Conservation (phyloP, 805 yeast genomes). For the Scheffersomyces lignosus region DNA sequence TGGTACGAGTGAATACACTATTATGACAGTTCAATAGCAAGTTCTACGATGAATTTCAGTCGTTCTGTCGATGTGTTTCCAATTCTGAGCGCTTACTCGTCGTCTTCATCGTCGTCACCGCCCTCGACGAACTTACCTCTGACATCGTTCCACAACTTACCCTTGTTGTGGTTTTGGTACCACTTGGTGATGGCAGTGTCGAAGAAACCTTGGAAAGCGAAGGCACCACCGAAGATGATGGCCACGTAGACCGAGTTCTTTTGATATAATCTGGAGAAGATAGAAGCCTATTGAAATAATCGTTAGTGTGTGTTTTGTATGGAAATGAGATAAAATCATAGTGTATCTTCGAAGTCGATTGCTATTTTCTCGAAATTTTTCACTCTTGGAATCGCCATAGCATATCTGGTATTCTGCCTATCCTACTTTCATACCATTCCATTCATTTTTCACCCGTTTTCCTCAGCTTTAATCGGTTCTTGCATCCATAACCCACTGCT, state of each 20-base stretch:
- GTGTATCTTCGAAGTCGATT: too few relatives aligned
- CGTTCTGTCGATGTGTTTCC: too few relatives aligned
- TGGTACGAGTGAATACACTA: too few relatives aligned
- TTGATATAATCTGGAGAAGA: constrained; percentile 43
- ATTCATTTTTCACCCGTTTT: too few relatives aligned
- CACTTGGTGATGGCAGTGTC: constrained; percentile 66
- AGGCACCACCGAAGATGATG: constrained; percentile 79
- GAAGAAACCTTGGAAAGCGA: constrained; percentile 77
- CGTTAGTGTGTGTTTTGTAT: constrained; percentile 17
- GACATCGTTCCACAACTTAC: constrained; percentile 84
- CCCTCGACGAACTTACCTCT: constrained; percentile 57
- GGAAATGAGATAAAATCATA: neutral
- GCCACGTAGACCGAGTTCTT: constrained; percentile 90
- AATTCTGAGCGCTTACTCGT: constrained; percentile 38
- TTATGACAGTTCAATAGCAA: too few relatives aligned
- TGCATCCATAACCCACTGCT: too few relatives aligned
- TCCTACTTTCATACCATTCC: too few relatives aligned
- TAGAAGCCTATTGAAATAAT: constrained; percentile 20
- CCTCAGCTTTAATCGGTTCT: too few relatives aligned
- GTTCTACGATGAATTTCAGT: too few relatives aligned
- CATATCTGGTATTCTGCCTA: too few relatives aligned
- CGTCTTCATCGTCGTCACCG: constrained; percentile 61
- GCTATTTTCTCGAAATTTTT: too few relatives aligned
- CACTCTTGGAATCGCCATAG: too few relatives aligned
- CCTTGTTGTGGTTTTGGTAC: constrained; percentile 79